phyloP scores from a whole-genome alignment of 495 filamentous ascomycete species.

The Parathielavia hyrcaniae region DNA sequence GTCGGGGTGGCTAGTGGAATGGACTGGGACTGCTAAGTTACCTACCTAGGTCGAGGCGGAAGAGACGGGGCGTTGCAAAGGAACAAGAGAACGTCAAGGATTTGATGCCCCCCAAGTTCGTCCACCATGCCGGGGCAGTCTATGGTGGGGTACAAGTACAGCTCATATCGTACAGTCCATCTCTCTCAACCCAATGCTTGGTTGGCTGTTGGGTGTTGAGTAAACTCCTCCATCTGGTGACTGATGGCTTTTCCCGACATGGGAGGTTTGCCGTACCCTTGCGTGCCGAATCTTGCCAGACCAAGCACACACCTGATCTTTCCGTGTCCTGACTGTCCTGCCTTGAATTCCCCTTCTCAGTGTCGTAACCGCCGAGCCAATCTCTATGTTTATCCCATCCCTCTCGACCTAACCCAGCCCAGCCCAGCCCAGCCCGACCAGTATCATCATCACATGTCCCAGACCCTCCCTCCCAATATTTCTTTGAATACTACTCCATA shows the following conservation, averaged over 20 bases:
- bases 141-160: slow-evolving; percentile 7
- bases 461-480: not conserved
- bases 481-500: slow-evolving; percentile 15
- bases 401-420: not conserved
- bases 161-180: slow-evolving; percentile 1
- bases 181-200: not conserved
- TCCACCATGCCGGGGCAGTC: not conserved
- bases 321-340: not conserved
- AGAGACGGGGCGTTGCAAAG: not conserved
- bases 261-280: not conserved
- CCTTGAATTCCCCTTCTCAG: no score
- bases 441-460: not conserved
- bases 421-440: no score
- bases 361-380: no score
- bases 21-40: no score
- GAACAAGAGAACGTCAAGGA: not conserved
- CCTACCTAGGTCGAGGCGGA: not conserved
- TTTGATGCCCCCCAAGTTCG: not conserved
- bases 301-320: not conserved
- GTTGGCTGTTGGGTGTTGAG: no score
- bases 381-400: no score
- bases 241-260: no score
- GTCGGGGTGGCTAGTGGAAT: no score
- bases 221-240: no score
- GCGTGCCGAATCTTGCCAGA: not conserved